phyloP scores from a whole-genome alignment of 2,329 filamentous ascomycete species.

The Alternaria gansuensis region DNA sequence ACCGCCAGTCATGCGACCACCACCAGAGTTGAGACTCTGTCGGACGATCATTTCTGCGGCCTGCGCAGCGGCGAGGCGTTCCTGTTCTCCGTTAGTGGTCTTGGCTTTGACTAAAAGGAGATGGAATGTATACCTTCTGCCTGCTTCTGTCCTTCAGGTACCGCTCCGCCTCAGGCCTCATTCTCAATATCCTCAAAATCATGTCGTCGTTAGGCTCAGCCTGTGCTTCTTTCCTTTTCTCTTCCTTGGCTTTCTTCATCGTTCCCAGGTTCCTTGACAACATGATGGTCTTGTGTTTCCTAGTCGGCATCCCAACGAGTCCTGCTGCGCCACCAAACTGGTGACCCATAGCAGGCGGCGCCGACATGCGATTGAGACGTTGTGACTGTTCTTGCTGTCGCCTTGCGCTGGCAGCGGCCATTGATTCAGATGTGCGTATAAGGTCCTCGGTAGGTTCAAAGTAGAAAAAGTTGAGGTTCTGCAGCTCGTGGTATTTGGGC shows the following conservation, averaged over 20 bases:
- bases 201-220: conserved; percentile 98
- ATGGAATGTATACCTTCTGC: conserved; percentile 68
- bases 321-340: conserved; percentile 62
- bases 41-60: conserved; percentile 94
- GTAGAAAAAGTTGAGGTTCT: conserved; percentile 98
- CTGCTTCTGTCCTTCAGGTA: conserved; percentile 91
- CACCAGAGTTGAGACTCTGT: conserved; percentile 78
- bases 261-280: conserved; percentile 92
- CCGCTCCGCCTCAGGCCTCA: conserved; percentile 86
- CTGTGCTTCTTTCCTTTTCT: conserved; percentile 93
- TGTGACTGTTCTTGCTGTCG: conserved; percentile 70
- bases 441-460: conserved; percentile 90
- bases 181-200: conserved; percentile 92
- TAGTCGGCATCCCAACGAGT: conserved; percentile 68
- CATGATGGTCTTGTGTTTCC: conserved; percentile 74
- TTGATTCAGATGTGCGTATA: conserved; percentile 93
- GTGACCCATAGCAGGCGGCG: conserved; percentile 66
- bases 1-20: conserved; percentile 60
- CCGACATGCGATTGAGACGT: conserved; percentile 73
- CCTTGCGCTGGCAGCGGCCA: conserved; percentile 86
- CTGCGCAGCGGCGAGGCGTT: conserved; percentile 86
- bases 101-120: background rate
- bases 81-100: conserved; percentile 50
- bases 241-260: conserved; percentile 94
- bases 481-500: conserved; percentile 97